Percentiles rank a stretch among this genome's conserved stretches.
Conservation (phyloP, 2,329 filamentous ascomycete genomes). For the Claviceps humidiphila region DNA sequence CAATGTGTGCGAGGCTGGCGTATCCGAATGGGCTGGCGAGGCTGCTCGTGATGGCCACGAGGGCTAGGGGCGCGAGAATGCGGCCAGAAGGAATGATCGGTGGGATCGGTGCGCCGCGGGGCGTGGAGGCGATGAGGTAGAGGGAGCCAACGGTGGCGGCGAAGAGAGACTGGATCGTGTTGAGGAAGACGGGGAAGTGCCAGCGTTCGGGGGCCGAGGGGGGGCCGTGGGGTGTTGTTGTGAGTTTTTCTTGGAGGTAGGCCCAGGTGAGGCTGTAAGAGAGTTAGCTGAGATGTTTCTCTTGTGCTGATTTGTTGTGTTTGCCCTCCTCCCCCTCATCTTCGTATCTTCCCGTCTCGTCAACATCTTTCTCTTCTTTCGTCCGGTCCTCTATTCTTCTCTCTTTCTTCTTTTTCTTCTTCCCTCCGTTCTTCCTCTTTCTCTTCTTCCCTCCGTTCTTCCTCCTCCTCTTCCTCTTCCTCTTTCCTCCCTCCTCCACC, state of each 20-base stretch:
- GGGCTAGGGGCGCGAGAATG: slow-evolving; percentile 65
- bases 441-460: neutral
- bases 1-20: slow-evolving; percentile 80
- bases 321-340: neutral
- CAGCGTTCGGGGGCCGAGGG: slow-evolving; percentile 58
- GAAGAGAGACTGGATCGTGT: slow-evolving; percentile 87
- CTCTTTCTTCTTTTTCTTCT: too few relatives aligned
- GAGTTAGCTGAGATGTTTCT: neutral
- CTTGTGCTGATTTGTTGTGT: neutral
- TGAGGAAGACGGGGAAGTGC: slow-evolving; percentile 87
- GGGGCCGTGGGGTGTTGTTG: slow-evolving; percentile 74
- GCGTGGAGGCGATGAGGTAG: slow-evolving; percentile 61
- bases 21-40: slow-evolving; percentile 95
- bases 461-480: neutral
- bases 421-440: too few relatives aligned
- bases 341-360: neutral
- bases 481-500: neutral
- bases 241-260: slow-evolving; percentile 92
- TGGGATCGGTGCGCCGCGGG: slow-evolving; percentile 26
- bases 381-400: too few relatives aligned
- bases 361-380: too few relatives aligned
- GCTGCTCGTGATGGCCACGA: slow-evolving; percentile 77
- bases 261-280: slow-evolving; percentile 72
- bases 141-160: slow-evolving; percentile 69
- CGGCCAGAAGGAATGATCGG: slow-evolving; percentile 63